Conservation (phyloP, 805 yeast species). For the Wickerhamomyces strasburgensis region DNA sequence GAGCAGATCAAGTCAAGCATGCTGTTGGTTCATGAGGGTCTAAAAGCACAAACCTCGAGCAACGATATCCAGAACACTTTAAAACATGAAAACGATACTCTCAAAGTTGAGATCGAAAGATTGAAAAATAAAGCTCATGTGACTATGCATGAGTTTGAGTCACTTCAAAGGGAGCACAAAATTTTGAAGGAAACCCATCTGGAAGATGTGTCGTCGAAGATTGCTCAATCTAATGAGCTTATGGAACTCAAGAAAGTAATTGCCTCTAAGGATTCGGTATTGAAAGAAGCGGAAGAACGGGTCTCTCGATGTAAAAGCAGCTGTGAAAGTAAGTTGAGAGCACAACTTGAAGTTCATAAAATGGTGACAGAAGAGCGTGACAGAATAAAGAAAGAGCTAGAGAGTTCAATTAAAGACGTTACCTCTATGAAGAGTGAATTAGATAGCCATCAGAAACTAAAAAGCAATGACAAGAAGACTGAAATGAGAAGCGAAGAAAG, state of each 20-base stretch:
- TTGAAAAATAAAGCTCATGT: background rate
- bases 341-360: conserved; percentile 31
- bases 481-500: conserved; percentile 4
- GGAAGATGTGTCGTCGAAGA: background rate
- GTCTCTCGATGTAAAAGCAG: conserved; percentile 19
- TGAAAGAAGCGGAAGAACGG: conserved; percentile 14
- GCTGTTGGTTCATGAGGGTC: conserved; percentile 18
- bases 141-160: background rate
- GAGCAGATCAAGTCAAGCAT: too few relatives aligned
- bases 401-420: background rate
- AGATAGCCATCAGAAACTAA: background rate
- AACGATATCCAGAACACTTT: too few relatives aligned
- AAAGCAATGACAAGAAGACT: conserved; percentile 16
- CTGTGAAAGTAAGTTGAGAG: conserved; percentile 32
- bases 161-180: background rate
- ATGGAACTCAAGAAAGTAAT: conserved; percentile 1
- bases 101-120: background rate
- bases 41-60: too few relatives aligned
- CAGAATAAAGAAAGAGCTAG: conserved; percentile 23
- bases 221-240: conserved; percentile 1
- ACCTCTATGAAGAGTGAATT: conserved; percentile 16
- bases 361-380: conserved; percentile 27
- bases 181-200: background rate
- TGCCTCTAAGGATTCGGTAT: background rate
- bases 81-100: conserved; percentile 1